Percentiles rank a stretch among this genome's conserved stretches.
Evolutionary conservation across 2,329 filamentous ascomycete species (phyloP).

Genomic region (Geosmithia morbida): DNA sequence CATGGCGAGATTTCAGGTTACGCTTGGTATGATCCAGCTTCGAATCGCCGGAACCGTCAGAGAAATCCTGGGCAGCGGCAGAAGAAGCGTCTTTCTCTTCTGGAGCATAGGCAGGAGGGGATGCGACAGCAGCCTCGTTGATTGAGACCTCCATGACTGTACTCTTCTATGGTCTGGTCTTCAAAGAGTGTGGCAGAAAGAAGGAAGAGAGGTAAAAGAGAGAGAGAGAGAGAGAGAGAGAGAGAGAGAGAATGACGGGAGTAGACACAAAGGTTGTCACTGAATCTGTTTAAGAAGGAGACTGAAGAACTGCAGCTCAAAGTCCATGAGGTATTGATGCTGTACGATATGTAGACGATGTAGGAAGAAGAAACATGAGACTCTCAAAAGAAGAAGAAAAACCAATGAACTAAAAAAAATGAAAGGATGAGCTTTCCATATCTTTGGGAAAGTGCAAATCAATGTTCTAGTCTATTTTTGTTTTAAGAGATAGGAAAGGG

Average conservation of each 20-base stretch:
- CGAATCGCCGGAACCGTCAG: not conserved
- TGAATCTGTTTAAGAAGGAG: not conserved
- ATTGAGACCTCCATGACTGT: not conserved
- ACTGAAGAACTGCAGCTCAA: not conserved
- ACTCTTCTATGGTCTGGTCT: not conserved
- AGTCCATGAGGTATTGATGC: not conserved
- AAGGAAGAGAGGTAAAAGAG: not conserved
- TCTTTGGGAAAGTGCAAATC: too few relatives aligned
- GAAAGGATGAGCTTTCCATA: too few relatives aligned
- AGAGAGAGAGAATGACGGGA: not conserved
- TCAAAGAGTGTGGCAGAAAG: not conserved
- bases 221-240: not conserved
- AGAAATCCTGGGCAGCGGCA: not conserved
- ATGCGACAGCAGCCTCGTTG: not conserved
- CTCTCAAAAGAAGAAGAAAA: too few relatives aligned
- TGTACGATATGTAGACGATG: not conserved
- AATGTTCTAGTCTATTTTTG: too few relatives aligned
- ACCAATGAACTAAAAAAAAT: too few relatives aligned
- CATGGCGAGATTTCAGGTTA: slow-evolving; percentile 38
- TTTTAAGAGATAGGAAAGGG: too few relatives aligned
- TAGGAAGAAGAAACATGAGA: not conserved
- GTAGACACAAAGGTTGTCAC: too few relatives aligned
- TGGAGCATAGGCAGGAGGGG: not conserved
- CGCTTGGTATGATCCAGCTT: slow-evolving; percentile 25
- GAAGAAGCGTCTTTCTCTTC: slow-evolving; percentile 4